These are phyloP conservation scores for Borovskyia barvae DNA, from an alignment of 208 protist species.

Conservation along the genomic window DNA sequence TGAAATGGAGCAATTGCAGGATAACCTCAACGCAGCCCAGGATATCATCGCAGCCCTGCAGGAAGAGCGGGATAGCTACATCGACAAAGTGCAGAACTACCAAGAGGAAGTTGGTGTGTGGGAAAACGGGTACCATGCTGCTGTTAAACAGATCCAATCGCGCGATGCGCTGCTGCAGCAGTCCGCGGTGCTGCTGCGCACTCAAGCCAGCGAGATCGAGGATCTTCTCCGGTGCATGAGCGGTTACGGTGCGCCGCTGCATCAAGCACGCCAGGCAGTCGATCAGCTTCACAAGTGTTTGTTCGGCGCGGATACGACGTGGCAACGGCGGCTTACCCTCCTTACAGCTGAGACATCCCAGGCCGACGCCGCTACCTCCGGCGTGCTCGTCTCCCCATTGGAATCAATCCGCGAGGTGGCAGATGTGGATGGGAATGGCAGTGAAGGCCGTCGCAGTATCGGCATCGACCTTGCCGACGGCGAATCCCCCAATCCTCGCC, in stretches of 20 bases:
- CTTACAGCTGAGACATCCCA: not conserved
- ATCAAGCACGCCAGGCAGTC: conserved; percentile 8
- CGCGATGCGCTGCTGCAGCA: conserved; percentile 31
- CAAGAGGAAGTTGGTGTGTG: conserved; percentile 67
- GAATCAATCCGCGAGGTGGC: not conserved
- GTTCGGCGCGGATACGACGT: not conserved
- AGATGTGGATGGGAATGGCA: not conserved
- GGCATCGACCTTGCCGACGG: conserved; percentile 1
- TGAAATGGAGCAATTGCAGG: conserved; percentile 43
- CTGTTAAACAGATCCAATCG: conserved; percentile 29
- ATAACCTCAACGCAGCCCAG: conserved; percentile 33
- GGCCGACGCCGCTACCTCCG: not conserved
- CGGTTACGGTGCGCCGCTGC: conserved; percentile 11
- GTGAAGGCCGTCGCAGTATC: not conserved
- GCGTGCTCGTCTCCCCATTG: not conserved
- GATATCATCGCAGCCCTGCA: conserved; percentile 37
- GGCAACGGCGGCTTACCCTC: conserved; percentile 1
- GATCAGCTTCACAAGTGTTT: not conserved
- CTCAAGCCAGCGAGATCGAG: conserved; percentile 31
- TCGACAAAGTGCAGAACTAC: conserved; percentile 19
- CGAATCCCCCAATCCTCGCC: conserved; percentile 23
- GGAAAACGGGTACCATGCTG: conserved; percentile 51
- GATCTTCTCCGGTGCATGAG: conserved; percentile 36
- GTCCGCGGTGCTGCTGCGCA: conserved; percentile 18
- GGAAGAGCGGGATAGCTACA: conserved; percentile 45